Percentiles rank a stretch among this genome's conserved stretches.
phyloP scores from a whole-genome alignment of 75 land plant species.

The Pinus tabuliformis region DNA sequence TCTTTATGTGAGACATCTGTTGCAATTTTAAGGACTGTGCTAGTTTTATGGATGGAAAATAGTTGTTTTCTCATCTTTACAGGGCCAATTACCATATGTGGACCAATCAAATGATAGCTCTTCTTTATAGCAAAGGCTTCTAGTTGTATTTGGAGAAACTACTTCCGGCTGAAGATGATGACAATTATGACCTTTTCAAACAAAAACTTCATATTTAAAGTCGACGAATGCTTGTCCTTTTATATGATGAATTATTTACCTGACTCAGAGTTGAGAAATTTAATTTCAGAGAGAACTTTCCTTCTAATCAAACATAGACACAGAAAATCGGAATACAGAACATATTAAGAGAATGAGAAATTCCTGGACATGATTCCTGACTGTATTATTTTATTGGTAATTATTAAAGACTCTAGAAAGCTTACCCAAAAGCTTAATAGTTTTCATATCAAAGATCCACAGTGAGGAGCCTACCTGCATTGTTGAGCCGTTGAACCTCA shows the following conservation, averaged over 20 bases:
- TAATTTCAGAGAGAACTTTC: not conserved
- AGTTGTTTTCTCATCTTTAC: no score
- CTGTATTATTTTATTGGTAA: not conserved
- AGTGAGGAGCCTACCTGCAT: conserved; percentile 40
- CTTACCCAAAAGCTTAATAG: not conserved
- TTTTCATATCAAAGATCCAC: not conserved
- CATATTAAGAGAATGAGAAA: not conserved
- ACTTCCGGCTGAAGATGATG: no score
- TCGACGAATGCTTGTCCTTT: not conserved
- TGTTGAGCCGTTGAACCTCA: conserved; percentile 66
- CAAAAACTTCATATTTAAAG: not conserved
- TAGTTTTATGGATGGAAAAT: no score
- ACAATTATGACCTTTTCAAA: not conserved
- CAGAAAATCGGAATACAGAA: not conserved
- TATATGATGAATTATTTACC: not conserved
- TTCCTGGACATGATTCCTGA: not conserved
- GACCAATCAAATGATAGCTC: no score
- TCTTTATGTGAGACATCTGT: no score
- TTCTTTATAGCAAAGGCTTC: no score
- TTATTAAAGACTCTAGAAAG: not conserved
- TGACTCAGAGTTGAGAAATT: not conserved
- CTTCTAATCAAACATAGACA: not conserved
- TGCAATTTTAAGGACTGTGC: no score
- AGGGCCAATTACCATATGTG: no score
- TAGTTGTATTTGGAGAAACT: no score